Percentiles rank a stretch among this genome's conserved stretches.
phyloP scores from a whole-genome alignment of 495 filamentous ascomycete genomes.

The Penicillium parvum region DNA sequence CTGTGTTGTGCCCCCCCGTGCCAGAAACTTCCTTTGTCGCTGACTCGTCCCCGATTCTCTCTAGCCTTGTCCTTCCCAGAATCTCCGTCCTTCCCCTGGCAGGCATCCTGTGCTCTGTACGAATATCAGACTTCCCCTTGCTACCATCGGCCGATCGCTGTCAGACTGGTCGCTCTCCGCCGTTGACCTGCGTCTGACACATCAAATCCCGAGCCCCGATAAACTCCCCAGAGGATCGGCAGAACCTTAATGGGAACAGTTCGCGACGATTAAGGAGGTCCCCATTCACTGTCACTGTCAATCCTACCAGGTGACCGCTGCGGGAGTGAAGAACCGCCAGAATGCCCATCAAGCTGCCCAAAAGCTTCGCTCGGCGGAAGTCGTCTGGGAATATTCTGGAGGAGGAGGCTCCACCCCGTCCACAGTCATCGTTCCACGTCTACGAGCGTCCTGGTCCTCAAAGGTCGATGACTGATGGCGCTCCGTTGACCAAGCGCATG shows the following conservation, averaged over 20 bases:
- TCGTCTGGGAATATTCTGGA: conserved; percentile 63
- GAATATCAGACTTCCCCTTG: conserved; percentile 11
- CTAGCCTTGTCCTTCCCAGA: conserved; percentile 1
- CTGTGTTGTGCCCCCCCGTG: conserved; percentile 12
- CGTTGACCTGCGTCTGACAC: conserved; percentile 21
- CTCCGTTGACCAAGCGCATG: conserved; percentile 36
- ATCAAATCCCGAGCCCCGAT: conserved; percentile 9
- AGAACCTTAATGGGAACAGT: conserved; percentile 12
- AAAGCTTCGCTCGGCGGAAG: conserved; percentile 61
- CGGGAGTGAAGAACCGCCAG: conserved; percentile 10
- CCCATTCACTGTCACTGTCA: background rate
- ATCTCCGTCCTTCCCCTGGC: conserved; percentile 13
- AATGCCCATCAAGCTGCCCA: conserved; percentile 70
- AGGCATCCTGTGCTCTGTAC: conserved; percentile 3
- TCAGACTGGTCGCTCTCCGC: background rate
- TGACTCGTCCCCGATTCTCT: conserved; percentile 7
- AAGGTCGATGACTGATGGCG: conserved; percentile 48
- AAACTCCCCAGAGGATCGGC: background rate
- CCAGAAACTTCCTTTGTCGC: conserved; percentile 19
- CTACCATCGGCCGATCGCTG: conserved; percentile 9
- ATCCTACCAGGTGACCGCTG: no score
- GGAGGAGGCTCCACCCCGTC: conserved; percentile 44
- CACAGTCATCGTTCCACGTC: conserved; percentile 56
- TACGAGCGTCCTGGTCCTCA: conserved; percentile 50
- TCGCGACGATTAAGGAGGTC: conserved; percentile 7